Evolutionary conservation across 371 early-diverging fungal species (phyloP).

Genomic region (Amoeboaphelidium protococcarum): DNA sequence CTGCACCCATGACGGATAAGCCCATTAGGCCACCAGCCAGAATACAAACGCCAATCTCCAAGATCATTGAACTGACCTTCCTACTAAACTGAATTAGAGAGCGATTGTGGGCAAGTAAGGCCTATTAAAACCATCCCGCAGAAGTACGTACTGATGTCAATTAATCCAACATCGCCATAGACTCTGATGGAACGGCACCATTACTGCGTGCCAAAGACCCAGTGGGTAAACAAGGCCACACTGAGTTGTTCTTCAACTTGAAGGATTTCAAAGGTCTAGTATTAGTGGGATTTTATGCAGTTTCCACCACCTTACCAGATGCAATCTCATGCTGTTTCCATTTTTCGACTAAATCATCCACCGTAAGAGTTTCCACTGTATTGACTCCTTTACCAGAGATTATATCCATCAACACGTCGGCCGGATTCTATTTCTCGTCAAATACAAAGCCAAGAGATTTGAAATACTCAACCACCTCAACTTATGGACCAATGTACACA

Average conservation of each 20-base stretch:
- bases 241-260: neutral
- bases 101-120: neutral
- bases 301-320: neutral
- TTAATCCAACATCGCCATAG: neutral
- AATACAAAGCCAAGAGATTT: constrained; percentile 6
- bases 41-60: neutral
- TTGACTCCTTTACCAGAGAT: constrained; percentile 9
- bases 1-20: neutral
- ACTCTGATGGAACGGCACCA: neutral
- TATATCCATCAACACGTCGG: constrained; percentile 21
- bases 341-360: constrained; percentile 8
- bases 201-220: neutral
- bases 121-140: neutral
- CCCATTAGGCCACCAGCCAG: neutral
- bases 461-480: constrained; percentile 4
- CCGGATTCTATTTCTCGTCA: constrained; percentile 6
- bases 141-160: neutral
- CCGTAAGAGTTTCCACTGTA: constrained; percentile 1
- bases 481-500: constrained; percentile 2
- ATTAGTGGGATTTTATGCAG: neutral
- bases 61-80: neutral
- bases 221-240: neutral
- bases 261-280: neutral
- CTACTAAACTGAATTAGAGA: neutral
- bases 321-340: constrained; percentile 6